Percentiles rank a stretch among this genome's conserved stretches.
phyloP scores from a whole-genome alignment of 257 asterid species.

The Nicotiana undulata region DNA sequence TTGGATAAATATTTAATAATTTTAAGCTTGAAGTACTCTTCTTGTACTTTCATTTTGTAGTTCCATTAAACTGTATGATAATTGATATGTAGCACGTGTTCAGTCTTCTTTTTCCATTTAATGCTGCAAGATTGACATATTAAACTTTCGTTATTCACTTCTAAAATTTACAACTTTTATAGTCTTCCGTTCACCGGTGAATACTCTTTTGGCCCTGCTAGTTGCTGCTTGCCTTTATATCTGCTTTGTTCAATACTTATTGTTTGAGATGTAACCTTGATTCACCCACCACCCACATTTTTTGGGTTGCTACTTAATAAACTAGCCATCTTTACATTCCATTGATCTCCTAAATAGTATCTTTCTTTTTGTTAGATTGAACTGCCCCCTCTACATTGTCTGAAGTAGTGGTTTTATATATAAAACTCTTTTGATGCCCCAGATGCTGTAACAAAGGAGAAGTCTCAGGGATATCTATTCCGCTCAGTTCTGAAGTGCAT shows the following conservation, averaged over 20 bases:
- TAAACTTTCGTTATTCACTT: neutral
- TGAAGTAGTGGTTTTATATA: neutral
- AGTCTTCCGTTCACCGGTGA: neutral
- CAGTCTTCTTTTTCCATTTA: neutral
- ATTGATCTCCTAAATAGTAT: neutral
- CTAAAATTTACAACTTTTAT: neutral
- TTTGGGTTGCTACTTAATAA: neutral
- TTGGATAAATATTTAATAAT: neutral
- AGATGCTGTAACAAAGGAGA: conserved; percentile 93
- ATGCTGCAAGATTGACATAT: neutral
- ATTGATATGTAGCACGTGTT: neutral
- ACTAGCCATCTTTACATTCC: neutral
- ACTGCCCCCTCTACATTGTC: neutral
- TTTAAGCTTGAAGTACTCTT: neutral
- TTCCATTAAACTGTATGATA: neutral
- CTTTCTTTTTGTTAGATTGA: neutral
- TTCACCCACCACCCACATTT: neutral
- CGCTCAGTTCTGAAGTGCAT: conserved; percentile 96
- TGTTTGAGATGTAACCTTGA: neutral
- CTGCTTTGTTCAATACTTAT: neutral
- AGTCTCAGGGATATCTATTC: conserved; percentile 96
- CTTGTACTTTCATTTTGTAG: neutral
- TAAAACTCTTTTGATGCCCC: conserved; percentile 22
- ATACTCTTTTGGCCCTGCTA: neutral
- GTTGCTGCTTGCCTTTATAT: neutral